Evolutionary conservation across 768 basidiomycete genomes (phyloP), one percentile per base, ranked within the genome.

Genomic region (Tylopilus rubrobrunneus): DNA sequence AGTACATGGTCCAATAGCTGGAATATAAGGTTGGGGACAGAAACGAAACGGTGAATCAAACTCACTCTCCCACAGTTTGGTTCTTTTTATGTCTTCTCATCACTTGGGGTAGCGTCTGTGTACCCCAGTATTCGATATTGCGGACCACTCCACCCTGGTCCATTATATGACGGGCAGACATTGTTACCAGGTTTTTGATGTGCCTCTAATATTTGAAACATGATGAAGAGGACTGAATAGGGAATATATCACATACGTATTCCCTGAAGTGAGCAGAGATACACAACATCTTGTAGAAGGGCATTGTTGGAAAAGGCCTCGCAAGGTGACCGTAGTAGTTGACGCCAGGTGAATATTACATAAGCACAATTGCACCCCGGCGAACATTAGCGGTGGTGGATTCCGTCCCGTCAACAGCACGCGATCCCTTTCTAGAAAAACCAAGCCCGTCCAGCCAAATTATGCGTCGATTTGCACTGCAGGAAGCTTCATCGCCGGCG

Each of bases 1-100:
- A 96, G 65, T 91, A 82, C 76, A 96, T 81, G 5, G 87, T 85
- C 91, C 91, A 95, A 68, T 93, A 93, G 62, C 92, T 95, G 61
- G 45, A 3, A 47, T 21, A 23, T 49, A 15, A 14, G 19, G 53
- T 67, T 25, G 58, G 56, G n/a, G 25, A 45, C 0, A 31, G 23
- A 40, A 15, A 49, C 7, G 29, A 17, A 10, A 27, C 7, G 39
- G 10, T 7, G 31, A n/a, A 50, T 5, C 6, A 36, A 10, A 87
- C 92, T 69, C 64, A 92, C 92, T 94, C 92, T 78, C 85, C 92
- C 23, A 80, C 62, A 11, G 68, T 70, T 55, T 86, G 81, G 45
- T 71, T 76, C 29, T 76, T 73, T 45, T 78, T 79, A 47, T 86
- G 81, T 49, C 81, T 72, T 57, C 78, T 77, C 86, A 91, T 92